Percentiles rank a stretch among this genome's conserved stretches.
phyloP scores from a whole-genome alignment of 1,139 yeast species.

The Wickerhamomyces sp. region DNA sequence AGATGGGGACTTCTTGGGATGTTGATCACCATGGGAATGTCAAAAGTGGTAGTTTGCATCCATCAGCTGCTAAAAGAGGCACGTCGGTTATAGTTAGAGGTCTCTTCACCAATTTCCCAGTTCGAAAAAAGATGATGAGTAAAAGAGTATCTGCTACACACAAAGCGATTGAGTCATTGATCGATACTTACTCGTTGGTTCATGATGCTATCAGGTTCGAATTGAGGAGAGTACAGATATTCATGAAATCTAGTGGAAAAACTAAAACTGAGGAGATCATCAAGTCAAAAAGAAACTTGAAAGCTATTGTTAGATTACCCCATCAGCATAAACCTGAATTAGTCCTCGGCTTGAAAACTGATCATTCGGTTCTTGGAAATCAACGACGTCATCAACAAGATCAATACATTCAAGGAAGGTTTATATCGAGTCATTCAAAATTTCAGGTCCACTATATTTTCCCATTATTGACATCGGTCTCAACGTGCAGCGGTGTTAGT shows the following conservation, averaged over 20 bases:
- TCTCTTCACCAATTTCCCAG: conserved; percentile 31
- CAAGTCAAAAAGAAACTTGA: neutral
- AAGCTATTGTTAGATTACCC: neutral
- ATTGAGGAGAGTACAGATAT: conserved; percentile 17
- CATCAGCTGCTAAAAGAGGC: conserved; percentile 30
- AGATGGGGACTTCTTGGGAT: conserved; percentile 33
- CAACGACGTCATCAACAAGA: too few species aligned
- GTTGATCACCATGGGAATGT: conserved; percentile 29
- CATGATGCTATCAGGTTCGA: conserved; percentile 29
- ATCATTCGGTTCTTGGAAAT: too few species aligned
- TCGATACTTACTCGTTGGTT: conserved; percentile 30
- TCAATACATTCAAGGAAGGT: neutral
- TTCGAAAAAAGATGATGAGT: conserved; percentile 29
- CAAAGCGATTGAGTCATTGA: conserved; percentile 22
- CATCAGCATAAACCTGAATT: neutral
- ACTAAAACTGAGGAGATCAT: neutral
- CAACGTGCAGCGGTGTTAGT: too few species aligned
- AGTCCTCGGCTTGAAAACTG: neutral
- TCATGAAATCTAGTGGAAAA: conserved; percentile 2
- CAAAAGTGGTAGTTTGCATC: conserved; percentile 12
- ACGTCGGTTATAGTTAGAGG: conserved; percentile 32
- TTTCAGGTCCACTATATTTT: too few species aligned
- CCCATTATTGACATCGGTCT: too few species aligned
- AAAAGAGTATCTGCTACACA: conserved; percentile 16
- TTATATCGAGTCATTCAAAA: too few species aligned